Evolutionary conservation across 2,329 filamentous ascomycete species (phyloP), one percentile per base, ranked within the genome.

Genomic region (Aspergillus costaricaensis): DNA sequence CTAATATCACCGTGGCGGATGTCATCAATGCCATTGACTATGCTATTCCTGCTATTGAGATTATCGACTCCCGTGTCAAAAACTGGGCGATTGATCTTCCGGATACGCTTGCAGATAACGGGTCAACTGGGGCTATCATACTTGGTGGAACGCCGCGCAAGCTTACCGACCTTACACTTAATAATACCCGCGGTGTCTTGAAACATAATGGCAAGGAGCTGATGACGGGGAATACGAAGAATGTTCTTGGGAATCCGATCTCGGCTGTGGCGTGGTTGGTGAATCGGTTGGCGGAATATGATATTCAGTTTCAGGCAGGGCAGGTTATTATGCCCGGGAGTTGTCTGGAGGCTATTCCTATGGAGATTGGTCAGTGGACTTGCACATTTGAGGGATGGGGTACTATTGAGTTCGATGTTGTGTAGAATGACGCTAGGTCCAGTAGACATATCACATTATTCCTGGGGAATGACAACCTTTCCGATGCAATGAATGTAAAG

Each of bases 1-100:
- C 64, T 4, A 65, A 66, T 23, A 50, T 62, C 57, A 66, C 64
- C 12, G 62, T 66, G 2, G 60, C 61, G 10, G 64, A 66, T 38
- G 62, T 66, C 4, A 66, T 66, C 43, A 66, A 56, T 30, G 62
- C 61, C 0, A 60, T 63, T 17, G 64, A 66, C 48, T 66, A 66
- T 44, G 64, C 61, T 4, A 55, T 66, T 12, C 64, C 62, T 1
- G 61, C 62, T 2, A 65, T 66, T 52, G 62, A 66, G 23, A 65
- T 66, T 19, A 66, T 66, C 19, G 62, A 66, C 44, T 66, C 62
- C 9, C 61, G 65, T 2, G 65, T 65, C 0, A 62, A 63, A 21
- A 56, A 65, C 52, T 66, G 65, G 65, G 63, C 48, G 10, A 66
- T 66, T 39, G 62, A 58, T 14, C 61, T 65, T 2, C 57, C 62